phyloP scores from a whole-genome alignment of 345 rosid genomes.

The Orychophragmus violaceus region DNA sequence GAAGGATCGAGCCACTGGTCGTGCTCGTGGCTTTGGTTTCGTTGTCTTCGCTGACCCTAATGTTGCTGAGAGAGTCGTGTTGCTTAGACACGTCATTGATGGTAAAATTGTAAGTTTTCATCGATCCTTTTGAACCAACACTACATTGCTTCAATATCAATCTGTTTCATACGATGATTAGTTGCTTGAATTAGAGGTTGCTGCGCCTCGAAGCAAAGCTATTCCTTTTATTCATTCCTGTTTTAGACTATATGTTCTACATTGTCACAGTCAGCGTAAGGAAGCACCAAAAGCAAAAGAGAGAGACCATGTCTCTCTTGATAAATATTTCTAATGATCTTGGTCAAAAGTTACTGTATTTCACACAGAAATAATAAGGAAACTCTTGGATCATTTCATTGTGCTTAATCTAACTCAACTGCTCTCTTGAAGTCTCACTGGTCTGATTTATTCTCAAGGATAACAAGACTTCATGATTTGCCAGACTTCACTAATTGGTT shows the following conservation, averaged over 20 bases:
- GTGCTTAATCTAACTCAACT: background rate
- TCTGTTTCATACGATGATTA: background rate
- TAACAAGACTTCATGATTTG: background rate
- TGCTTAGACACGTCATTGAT: slow-evolving; percentile 71
- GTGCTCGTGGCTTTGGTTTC: slow-evolving; percentile 95
- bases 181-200: slow-evolving; percentile 18
- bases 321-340: background rate
- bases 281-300: background rate
- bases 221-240: slow-evolving; percentile 11
- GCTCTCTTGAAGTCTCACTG: background rate
- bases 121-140: background rate
- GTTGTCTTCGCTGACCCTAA: slow-evolving; percentile 74
- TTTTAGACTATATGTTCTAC: background rate
- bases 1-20: slow-evolving; percentile 93
- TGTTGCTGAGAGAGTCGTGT: slow-evolving; percentile 72
- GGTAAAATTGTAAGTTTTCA: slow-evolving; percentile 67
- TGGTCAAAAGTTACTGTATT: background rate
- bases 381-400: background rate
- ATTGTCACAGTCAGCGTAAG: background rate
- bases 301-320: background rate
- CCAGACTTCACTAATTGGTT: background rate
- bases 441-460: background rate
- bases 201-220: slow-evolving; percentile 22
- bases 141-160: slow-evolving; percentile 7
- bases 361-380: background rate